Percentiles rank a stretch among this genome's conserved stretches.
Conservation (phyloP, 2,329 filamentous ascomycete species). For the Talaromyces sp. region DNA sequence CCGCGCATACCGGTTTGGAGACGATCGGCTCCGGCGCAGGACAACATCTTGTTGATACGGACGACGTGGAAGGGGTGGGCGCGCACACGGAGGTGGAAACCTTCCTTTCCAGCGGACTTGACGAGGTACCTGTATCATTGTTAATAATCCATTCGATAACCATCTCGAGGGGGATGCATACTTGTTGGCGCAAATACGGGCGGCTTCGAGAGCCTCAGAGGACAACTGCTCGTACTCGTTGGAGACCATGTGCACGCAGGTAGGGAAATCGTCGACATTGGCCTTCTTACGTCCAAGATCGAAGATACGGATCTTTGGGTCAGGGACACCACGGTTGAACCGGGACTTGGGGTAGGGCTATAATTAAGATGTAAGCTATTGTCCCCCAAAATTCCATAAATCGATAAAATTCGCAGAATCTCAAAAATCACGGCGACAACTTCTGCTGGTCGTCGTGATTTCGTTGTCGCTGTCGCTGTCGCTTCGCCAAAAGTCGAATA, state of each 20-base stretch:
- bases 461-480: conserved; percentile 10
- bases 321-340: conserved; percentile 98
- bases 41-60: conserved; percentile 99
- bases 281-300: conserved; percentile 98
- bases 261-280: conserved; percentile 98
- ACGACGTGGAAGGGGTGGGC: conserved; percentile 99
- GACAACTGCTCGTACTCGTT: conserved; percentile 99
- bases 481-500: conserved; percentile 11
- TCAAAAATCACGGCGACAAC: not conserved
- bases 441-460: not conserved
- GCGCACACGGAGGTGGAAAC: conserved; percentile 70
- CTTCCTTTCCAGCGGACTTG: conserved; percentile 68
- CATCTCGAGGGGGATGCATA: conserved; percentile 45
- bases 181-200: conserved; percentile 99
- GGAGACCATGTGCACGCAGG: conserved; percentile 98
- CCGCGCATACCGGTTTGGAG: conserved; percentile 99
- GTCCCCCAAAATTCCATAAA: not conserved
- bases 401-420: not conserved
- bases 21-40: conserved; percentile 99
- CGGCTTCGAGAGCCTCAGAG: conserved; percentile 98
- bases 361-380: not conserved
- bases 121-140: conserved; percentile 59
- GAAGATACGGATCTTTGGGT: conserved; percentile 89
- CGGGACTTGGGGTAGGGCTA: conserved; percentile 98
- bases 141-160: not conserved